These are phyloP conservation scores for Saccharomycopsis selenospora DNA, from an alignment of 805 yeast species.

Conservation along the genomic window DNA sequence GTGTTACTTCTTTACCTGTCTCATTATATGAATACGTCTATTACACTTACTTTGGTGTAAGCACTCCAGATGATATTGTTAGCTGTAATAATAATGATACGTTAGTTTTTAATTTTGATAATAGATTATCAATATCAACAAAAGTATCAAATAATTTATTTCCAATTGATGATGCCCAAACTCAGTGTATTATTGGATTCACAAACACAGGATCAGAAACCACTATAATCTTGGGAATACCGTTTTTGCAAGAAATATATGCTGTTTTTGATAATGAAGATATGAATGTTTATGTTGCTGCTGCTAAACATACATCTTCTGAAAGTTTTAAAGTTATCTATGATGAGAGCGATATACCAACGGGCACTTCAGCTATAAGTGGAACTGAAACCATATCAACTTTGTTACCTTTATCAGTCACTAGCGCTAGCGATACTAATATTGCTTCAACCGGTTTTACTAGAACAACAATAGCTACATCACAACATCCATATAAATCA, in stretches of 20 bases:
- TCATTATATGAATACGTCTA: slow-evolving; percentile 6
- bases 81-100: slow-evolving; percentile 14
- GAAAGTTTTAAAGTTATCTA: slow-evolving; percentile 5
- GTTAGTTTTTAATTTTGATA: slow-evolving; percentile 6
- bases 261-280: slow-evolving; percentile 16
- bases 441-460: background rate
- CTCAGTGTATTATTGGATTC: slow-evolving; percentile 8
- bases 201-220: background rate
- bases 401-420: no score
- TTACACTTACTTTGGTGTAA: slow-evolving; percentile 9
- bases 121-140: slow-evolving; percentile 5
- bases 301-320: background rate
- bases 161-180: slow-evolving; percentile 1
- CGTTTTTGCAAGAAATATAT: slow-evolving; percentile 10
- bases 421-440: no score
- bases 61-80: slow-evolving; percentile 1
- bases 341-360: slow-evolving; percentile 4
- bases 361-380: background rate
- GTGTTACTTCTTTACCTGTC: slow-evolving; percentile 6
- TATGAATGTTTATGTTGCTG: slow-evolving; percentile 14
- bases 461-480: no score
- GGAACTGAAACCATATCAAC: no score
- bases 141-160: slow-evolving; percentile 12
- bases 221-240: slow-evolving; percentile 12
- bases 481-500: no score